Evolutionary conservation across 768 basidiomycete species (phyloP), one percentile per base, ranked within the genome.

Genomic region (Boletus vinaceobasis): DNA sequence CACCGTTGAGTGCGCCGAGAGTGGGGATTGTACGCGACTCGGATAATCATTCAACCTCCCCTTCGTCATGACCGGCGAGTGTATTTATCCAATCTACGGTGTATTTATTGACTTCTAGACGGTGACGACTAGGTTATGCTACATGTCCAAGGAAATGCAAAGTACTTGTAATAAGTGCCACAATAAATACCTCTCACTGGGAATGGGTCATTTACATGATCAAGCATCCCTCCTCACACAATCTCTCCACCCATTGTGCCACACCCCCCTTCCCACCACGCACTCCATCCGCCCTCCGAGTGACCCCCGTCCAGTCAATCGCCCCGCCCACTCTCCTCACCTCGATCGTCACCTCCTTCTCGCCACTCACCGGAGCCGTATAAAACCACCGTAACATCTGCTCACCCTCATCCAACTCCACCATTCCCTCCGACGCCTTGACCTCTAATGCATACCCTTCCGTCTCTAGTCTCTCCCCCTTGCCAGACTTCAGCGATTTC

Each of bases 331-430:
- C 60, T 40, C 81, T 59, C 59, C 64, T 71, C 45, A 82, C 61
- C 60, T 74, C 72, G 53, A 82, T 75, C 48, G 67, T 70, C 60
- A 75, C 71, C 49, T 68, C 72, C 21, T 61, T 62, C 19, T 57
- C 55, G 15, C 64, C 69, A 0, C 27, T 53, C 9, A 47, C 49
- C 5, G 78, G 76, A 1, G 72, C 60, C 14, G 62, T 61, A 57
- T 82, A 82, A 54, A 65, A 78, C 80, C 80, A 86, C 50, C 67
- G 70, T 42, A 87, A 62, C n/a, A 60, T 72, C 66, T 84, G 81
- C 13, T 78, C 79, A 8, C 73, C 70, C 3, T 79, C 81, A 13
- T 76, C 72, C 15, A 81, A 63, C 44, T 74, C 75, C 63, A 75
- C 79, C 17, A 73, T 60, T 0, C 85, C 85, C 9, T 73, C 74